Percentiles rank a stretch among this genome's conserved stretches.
Evolutionary conservation across 305 asterid species (phyloP).

Genomic region (Stenogyne calaminthoides): DNA sequence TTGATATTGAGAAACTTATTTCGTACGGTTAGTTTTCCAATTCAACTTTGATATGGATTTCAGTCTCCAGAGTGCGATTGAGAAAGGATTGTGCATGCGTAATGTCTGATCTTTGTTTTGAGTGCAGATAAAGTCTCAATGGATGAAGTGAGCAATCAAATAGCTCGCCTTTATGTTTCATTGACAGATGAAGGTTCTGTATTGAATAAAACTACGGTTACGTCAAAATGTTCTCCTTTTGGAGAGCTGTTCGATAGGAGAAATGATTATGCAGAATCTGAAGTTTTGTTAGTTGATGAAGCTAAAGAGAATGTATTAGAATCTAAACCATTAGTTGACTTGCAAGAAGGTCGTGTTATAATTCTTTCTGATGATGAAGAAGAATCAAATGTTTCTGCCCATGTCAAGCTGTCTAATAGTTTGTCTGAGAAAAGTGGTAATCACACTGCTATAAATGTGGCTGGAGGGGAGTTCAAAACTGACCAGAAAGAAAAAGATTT

Average conservation of each 20-base stretch:
- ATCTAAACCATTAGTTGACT: conserved; percentile 37
- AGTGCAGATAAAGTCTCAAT: conserved; percentile 65
- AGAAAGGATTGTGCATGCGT: conserved; percentile 7
- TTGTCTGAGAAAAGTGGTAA: conserved; percentile 37
- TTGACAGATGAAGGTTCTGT: conserved; percentile 50
- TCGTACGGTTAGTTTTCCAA: conserved; percentile 59
- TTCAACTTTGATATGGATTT: conserved; percentile 24
- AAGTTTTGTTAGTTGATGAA: conserved; percentile 36
- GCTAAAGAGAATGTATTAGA: conserved; percentile 36
- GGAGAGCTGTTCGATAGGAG: conserved; percentile 37
- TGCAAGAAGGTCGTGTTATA: conserved; percentile 46
- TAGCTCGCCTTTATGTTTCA: conserved; percentile 68
- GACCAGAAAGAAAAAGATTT: conserved; percentile 37
- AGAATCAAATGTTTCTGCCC: conserved; percentile 50
- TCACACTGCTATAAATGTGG: conserved; percentile 37
- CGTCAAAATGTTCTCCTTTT: conserved; percentile 37
- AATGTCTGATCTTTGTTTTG: conserved; percentile 30
- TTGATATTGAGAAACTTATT: conserved; percentile 68
- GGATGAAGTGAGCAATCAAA: conserved; percentile 66
- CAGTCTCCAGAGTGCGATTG: conserved; percentile 9
- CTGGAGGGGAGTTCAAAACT: conserved; percentile 36
- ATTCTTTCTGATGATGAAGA: conserved; percentile 75
- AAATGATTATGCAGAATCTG: conserved; percentile 40
- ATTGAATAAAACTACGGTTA: conserved; percentile 30
- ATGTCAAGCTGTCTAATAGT: conserved; percentile 37